These are phyloP conservation scores for Wickerhamomyces silvicola DNA, from an alignment of 805 yeast genomes.

Conservation along the genomic window DNA sequence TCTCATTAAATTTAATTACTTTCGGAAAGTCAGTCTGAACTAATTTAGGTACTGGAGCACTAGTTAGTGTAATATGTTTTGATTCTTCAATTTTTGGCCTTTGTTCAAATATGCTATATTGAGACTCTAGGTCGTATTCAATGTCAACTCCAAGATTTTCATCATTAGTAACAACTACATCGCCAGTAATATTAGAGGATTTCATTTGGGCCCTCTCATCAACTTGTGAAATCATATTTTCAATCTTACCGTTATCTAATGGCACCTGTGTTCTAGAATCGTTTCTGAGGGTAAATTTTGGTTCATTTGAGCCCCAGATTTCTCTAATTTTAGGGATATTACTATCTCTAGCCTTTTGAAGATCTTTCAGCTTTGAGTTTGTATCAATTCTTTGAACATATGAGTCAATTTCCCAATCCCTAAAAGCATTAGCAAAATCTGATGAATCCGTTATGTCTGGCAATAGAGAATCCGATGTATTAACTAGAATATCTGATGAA, in stretches of 20 bases:
- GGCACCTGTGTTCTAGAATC: slow-evolving; percentile 7
- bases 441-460: slow-evolving; percentile 45
- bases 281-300: background rate
- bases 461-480: slow-evolving; percentile 16
- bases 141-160: slow-evolving; percentile 17
- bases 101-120: slow-evolving; percentile 2
- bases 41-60: too few species aligned
- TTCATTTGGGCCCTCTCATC: slow-evolving; percentile 12
- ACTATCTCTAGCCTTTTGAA: background rate
- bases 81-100: too few species aligned
- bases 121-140: slow-evolving; percentile 16
- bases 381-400: too few species aligned
- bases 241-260: slow-evolving; percentile 11
- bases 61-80: too few species aligned
- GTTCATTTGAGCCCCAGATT: slow-evolving; percentile 18
- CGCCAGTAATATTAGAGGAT: slow-evolving; percentile 11
- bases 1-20: background rate
- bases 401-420: slow-evolving; percentile 22
- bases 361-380: slow-evolving; percentile 1
- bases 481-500: slow-evolving; percentile 1
- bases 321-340: slow-evolving; percentile 7
- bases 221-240: slow-evolving; percentile 10
- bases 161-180: slow-evolving; percentile 14
- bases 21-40: too few species aligned
- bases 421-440: slow-evolving; percentile 40